Evolutionary conservation across 2,329 filamentous ascomycete species (phyloP).

Genomic region (Mycosphaerelloides madeirae): DNA sequence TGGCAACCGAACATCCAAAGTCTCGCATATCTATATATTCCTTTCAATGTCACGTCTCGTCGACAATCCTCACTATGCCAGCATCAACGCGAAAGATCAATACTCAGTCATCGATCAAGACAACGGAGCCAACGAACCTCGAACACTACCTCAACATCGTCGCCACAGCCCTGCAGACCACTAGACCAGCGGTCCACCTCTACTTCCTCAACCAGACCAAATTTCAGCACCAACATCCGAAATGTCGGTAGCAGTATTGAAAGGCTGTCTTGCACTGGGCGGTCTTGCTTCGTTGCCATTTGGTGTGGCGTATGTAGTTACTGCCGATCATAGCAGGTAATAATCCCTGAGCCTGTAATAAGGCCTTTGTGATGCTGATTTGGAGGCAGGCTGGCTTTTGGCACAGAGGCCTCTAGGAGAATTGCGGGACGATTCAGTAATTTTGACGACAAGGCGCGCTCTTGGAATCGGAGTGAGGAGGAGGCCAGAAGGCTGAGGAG

Average conservation of each 20-base stretch:
- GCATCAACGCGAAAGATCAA: too few species aligned
- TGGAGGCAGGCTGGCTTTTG: not conserved
- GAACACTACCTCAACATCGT: slow-evolving; percentile 1
- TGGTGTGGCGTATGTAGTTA: not conserved
- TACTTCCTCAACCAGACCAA: slow-evolving; percentile 2
- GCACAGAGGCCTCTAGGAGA: not conserved
- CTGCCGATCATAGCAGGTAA: slow-evolving; percentile 1
- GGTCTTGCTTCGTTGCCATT: not conserved
- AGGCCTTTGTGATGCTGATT: not conserved
- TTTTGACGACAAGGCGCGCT: not conserved
- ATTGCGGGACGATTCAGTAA: slow-evolving; percentile 2
- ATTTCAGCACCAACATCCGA: not conserved
- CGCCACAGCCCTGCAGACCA: slow-evolving; percentile 1
- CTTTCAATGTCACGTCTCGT: too few species aligned
- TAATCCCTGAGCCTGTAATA: not conserved
- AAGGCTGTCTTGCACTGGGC: not conserved
- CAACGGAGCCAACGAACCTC: too few species aligned
- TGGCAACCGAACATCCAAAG: too few species aligned
- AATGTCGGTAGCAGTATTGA: slow-evolving; percentile 1
- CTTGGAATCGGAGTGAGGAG: not conserved
- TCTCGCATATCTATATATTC: too few species aligned
- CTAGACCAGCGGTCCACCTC: slow-evolving; percentile 2
- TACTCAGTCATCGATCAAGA: too few species aligned
- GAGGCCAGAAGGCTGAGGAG: not conserved
- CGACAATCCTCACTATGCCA: too few species aligned